Evolutionary conservation across 208 protist genomes (phyloP), one percentile per base, ranked within the genome.

Genomic region (Porcisia hertigi): DNA sequence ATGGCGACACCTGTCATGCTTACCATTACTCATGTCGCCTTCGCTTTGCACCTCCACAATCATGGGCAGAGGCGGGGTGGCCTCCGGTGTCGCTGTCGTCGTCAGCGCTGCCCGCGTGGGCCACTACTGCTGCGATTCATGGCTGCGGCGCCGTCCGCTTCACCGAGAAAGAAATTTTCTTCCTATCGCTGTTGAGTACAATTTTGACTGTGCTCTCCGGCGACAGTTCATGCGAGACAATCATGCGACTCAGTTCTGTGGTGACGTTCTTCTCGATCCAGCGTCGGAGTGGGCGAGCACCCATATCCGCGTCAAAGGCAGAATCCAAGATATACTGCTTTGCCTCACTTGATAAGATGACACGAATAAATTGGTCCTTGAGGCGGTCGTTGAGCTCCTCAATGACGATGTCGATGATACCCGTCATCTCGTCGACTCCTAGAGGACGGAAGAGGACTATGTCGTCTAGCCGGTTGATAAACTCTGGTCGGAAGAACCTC

Each of bases 391-490:
- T 94, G 2, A 98, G 75, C 71, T 95, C 86, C 52, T 83, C 75
- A 49, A 99, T 82, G 77, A 98, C 92, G 4, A 99, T 69, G 11
- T 95, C 81, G 41, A 99, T 90, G 72, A 99, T 99, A 43, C 86
- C 75, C 16, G 85, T 75, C 47, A 99, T 94, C 75, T 98, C 86
- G 1, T 76, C 69, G 34, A 87, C 77, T 16, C 77, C 78, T 14
- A 99, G 91, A 43, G 90, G 93, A 80, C 94, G 97, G 87, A 99
- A 99, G 63, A 99, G 88, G 20, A 99, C 81, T 41, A 99, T 98
- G 73, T 99, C 98, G 84, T 99, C 99, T 2, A 99, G 80, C 39
- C 99, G 95, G 90, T 99, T 99, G 55, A 99, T 89, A 76, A 99
- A 99, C 86, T 99, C 99, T 9, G 99, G 99, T 6, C 90, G 75